phyloP scores from a whole-genome alignment of 352 stramenopile species.

The Aphanomyces astaci region DNA sequence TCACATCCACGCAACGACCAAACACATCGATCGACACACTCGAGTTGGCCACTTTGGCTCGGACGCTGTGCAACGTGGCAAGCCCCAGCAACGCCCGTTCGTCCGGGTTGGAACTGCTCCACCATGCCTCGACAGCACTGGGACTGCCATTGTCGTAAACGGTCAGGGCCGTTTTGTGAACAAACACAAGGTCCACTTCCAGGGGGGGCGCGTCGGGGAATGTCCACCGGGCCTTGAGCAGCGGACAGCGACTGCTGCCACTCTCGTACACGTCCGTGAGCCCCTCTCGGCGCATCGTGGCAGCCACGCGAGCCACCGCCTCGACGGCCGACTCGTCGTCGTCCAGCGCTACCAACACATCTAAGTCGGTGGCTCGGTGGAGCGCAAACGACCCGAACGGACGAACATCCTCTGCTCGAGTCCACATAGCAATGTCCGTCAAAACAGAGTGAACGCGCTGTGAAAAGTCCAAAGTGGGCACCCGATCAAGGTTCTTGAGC shows the following conservation, averaged over 20 bases:
- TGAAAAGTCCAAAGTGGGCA: not conserved
- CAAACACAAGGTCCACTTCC: conserved; percentile 6
- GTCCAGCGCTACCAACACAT: not conserved
- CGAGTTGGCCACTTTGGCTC: not conserved
- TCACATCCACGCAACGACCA: conserved; percentile 1
- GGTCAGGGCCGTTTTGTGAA: not conserved
- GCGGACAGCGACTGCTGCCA: conserved; percentile 2
- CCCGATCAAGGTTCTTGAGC: not conserved
- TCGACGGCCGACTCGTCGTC: not conserved
- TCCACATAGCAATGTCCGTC: not conserved
- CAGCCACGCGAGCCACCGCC: not conserved
- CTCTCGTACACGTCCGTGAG: conserved; percentile 1
- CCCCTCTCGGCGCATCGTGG: not conserved
- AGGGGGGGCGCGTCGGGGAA: not conserved
- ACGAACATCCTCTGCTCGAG: not conserved
- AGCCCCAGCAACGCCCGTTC: not conserved
- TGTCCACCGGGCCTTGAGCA: conserved; percentile 6
- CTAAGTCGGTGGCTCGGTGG: not conserved
- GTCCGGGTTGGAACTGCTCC: conserved; percentile 1
- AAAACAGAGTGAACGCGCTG: not conserved
- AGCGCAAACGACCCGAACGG: conserved; percentile 19
- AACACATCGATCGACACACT: not conserved
- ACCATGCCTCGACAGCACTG: not conserved
- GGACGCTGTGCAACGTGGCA: not conserved
- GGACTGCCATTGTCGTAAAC: not conserved